These are phyloP conservation scores for Colletotrichum tanaceti DNA, from an alignment of 2,329 filamentous ascomycete species.

Conservation along the genomic window DNA sequence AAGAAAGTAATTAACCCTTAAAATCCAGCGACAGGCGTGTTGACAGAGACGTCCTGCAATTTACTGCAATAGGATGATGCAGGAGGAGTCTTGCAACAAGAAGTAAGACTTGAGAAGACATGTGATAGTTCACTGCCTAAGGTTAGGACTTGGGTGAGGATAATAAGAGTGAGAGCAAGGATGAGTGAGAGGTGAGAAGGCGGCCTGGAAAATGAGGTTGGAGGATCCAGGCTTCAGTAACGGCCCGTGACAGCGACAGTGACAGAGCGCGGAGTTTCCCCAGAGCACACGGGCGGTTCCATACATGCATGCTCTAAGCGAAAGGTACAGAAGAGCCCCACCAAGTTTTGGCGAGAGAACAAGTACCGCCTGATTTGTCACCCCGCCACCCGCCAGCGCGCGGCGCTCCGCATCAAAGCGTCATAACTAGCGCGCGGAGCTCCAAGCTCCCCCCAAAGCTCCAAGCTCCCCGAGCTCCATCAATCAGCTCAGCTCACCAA, in stretches of 20 bases:
- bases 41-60: neutral
- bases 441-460: conserved; percentile 27
- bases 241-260: too few species aligned
- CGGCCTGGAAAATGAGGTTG: conserved; percentile 12
- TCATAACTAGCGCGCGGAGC: conserved; percentile 30
- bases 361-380: neutral
- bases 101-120: neutral
- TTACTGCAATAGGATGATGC: too few species aligned
- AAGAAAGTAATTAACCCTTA: neutral
- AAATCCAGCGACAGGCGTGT: neutral
- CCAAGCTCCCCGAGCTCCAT: conserved; percentile 16
- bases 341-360: accelerated
- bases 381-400: too few species aligned
- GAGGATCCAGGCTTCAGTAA: neutral
- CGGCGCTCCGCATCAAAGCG: conserved; percentile 31
- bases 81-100: neutral
- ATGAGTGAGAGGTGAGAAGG: neutral
- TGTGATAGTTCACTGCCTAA: too few species aligned
- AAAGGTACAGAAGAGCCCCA: accelerated
- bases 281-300: conserved; percentile 7
- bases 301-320: neutral
- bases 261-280: conserved; percentile 14
- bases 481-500: conserved; percentile 4
- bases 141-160: neutral
- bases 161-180: neutral